These are phyloP conservation scores for Metroxylon sagu DNA, from an alignment of 176 grass and related monocot genomes.

Conservation along the genomic window DNA sequence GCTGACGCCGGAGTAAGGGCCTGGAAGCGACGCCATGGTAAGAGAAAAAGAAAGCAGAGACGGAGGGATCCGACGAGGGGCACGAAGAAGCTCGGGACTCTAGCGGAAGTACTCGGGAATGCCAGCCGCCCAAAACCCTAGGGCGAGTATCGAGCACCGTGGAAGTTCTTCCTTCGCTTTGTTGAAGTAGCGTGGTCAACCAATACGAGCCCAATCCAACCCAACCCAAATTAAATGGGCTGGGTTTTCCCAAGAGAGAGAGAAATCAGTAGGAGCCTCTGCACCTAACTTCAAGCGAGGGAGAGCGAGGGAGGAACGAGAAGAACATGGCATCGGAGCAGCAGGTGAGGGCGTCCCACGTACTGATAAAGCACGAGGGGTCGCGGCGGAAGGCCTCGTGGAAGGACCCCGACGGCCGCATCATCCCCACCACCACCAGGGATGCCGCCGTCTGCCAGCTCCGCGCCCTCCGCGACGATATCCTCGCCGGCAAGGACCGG, in stretches of 20 bases:
- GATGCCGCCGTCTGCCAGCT: constrained; percentile 58
- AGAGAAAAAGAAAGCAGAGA: background rate
- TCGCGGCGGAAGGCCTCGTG: constrained; percentile 85
- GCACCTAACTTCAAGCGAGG: too few relatives aligned
- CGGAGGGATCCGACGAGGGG: background rate
- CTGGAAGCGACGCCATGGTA: constrained; percentile 45
- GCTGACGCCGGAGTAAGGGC: constrained; percentile 90
- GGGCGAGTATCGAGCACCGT: too few relatives aligned
- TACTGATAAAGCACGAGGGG: constrained; percentile 94
- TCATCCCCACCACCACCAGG: constrained; percentile 77
- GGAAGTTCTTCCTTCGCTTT: too few relatives aligned
- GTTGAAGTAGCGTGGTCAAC: too few relatives aligned
- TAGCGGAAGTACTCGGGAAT: too few relatives aligned
- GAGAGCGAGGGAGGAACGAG: too few relatives aligned
- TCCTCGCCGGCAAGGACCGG: constrained; percentile 40
- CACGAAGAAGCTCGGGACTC: too few relatives aligned
- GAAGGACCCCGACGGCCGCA: constrained; percentile 67
- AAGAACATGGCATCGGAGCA: background rate
- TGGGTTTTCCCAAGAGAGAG: too few relatives aligned
- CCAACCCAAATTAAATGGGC: too few relatives aligned
- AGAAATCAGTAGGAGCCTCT: too few relatives aligned
- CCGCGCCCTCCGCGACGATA: constrained; percentile 54
- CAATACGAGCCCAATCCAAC: too few relatives aligned
- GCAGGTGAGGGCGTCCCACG: constrained; percentile 65
- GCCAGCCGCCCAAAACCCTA: too few relatives aligned